Conservation (phyloP, 805 yeast species). For the Metschnikowia reukaufii region DNA sequence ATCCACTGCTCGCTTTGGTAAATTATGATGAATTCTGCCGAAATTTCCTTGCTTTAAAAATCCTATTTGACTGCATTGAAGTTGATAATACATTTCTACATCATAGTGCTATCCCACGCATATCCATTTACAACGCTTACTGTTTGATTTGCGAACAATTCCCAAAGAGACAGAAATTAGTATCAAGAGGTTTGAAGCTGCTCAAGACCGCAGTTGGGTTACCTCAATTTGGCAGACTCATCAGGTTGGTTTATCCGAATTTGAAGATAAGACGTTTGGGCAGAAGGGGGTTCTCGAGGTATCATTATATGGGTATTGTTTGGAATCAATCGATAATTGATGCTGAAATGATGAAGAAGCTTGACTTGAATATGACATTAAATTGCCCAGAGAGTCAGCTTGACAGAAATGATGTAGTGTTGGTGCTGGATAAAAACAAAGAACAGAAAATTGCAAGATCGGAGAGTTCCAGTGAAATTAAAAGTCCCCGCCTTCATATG, state of each 20-base stretch:
- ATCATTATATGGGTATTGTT: conserved; percentile 42
- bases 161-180: conserved; percentile 37
- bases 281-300: conserved; percentile 43
- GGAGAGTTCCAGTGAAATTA: no score
- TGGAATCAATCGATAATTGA: conserved; percentile 43
- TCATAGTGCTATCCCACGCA: background rate
- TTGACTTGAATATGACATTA: no score
- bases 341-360: no score
- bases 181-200: no score
- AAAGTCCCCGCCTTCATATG: no score
- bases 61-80: conserved; percentile 17
- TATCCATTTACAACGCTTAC: conserved; percentile 42
- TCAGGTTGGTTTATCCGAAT: conserved; percentile 41
- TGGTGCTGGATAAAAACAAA: no score
- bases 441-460: conserved; percentile 19
- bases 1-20: conserved; percentile 25
- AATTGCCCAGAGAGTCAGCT: no score
- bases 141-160: conserved; percentile 42
- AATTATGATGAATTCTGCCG: conserved; percentile 43
- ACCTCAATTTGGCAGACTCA: conserved; percentile 41
- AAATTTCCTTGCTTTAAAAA: conserved; percentile 42
- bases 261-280: conserved; percentile 40
- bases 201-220: conserved; percentile 31
- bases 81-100: background rate
- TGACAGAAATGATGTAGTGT: no score